These are phyloP conservation scores for Apiospora aurea DNA, from an alignment of 2,329 filamentous ascomycete species.

Conservation along the genomic window DNA sequence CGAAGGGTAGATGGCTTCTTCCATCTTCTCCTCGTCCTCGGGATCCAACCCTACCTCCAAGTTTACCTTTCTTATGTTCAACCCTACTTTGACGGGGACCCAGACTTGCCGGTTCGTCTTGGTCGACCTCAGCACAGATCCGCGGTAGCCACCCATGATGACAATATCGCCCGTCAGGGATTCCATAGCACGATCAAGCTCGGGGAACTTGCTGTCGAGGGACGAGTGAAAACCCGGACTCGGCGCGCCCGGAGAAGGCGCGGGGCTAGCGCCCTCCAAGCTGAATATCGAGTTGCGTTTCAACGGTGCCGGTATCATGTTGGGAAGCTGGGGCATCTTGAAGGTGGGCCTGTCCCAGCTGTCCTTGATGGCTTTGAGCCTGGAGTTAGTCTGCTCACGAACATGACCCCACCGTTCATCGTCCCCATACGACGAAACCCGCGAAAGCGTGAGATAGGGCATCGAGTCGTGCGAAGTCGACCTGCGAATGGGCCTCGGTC, in stretches of 20 bases:
- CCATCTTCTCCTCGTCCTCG: slow-evolving; percentile 84
- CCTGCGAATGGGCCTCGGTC: slow-evolving; percentile 56
- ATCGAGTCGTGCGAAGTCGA: slow-evolving; percentile 81
- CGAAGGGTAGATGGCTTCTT: slow-evolving; percentile 81
- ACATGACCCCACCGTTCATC: slow-evolving; percentile 82
- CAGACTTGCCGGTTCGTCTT: slow-evolving; percentile 87
- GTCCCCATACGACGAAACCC: slow-evolving; percentile 84
- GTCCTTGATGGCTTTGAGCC: slow-evolving; percentile 89
- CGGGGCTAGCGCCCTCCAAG: slow-evolving; percentile 30
- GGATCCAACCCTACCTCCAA: slow-evolving; percentile 83
- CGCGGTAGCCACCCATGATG: slow-evolving; percentile 87
- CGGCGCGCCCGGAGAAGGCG: slow-evolving; percentile 31
- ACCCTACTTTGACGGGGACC: slow-evolving; percentile 91
- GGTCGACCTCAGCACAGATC: slow-evolving; percentile 86
- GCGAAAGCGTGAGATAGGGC: slow-evolving; percentile 76
- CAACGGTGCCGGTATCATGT: slow-evolving; percentile 49
- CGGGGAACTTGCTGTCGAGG: slow-evolving; percentile 41
- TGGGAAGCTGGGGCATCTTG: slow-evolving; percentile 70
- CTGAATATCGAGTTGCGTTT: slow-evolving; percentile 38
- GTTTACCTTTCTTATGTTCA: slow-evolving; percentile 91
- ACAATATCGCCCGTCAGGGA: slow-evolving; percentile 84
- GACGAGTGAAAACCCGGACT: slow-evolving; percentile 27
- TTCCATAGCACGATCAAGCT: slow-evolving; percentile 65
- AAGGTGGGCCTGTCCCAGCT: slow-evolving; percentile 82
- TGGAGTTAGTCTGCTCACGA: slow-evolving; percentile 84